Base-by-base conservation (phyloP, 1,284 basidiomycete genomes). In the Malassezia furfur region DNA sequence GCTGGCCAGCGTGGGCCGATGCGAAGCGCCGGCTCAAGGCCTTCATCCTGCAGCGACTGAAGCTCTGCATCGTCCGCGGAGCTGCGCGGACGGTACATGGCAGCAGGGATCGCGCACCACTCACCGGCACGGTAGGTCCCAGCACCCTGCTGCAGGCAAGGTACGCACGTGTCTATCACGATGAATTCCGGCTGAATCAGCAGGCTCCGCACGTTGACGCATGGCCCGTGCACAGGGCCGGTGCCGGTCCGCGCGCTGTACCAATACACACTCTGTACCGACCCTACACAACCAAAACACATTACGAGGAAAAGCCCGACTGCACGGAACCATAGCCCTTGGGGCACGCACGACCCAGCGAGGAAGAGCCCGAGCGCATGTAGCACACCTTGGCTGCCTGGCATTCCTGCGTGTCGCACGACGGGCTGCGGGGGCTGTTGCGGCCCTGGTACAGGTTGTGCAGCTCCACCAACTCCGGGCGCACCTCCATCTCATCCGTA, bases 361-460 rank as follows among this genome's bases (percentile, higher is more conserved):
- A 77, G 25, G 78, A 78, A 0, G 80, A 79, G 28, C 84, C 86
- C 62, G 83, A 84, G 47, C 85, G 81, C 50, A 88, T 85, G 69
- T 88, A 88, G 71, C 86, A 88, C 41, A 88, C 83, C 75, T 81
- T 86, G 8, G 86, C 86, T 2, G 73, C 56, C n/a, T 79, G 72
- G 66, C 87, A 88, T 11, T 79, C 79, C 14, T 79, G 79, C 1
- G 54, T 63, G 8, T 78, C 81, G 68, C 87, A 88, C n/a, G 80
- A 54, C 9, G 77, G 72, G 28, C 79, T 80, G 44, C 76, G 77
- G 9, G 62, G 59, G 7, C 83, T 84, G 54, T 80, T 79, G 73
- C 87, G 86, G 44, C 85, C 84, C 73, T 87, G 85, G 66, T 83
- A 81, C 0, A 78, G 80, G 58, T 82, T 85, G 77, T 87, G 88